A percentile compares a stretch with the other conserved stretches of the same genome.
These are phyloP conservation scores for Rauvolfia tetraphylla DNA, from an alignment of 257 asterid species.

Conservation along the genomic window DNA sequence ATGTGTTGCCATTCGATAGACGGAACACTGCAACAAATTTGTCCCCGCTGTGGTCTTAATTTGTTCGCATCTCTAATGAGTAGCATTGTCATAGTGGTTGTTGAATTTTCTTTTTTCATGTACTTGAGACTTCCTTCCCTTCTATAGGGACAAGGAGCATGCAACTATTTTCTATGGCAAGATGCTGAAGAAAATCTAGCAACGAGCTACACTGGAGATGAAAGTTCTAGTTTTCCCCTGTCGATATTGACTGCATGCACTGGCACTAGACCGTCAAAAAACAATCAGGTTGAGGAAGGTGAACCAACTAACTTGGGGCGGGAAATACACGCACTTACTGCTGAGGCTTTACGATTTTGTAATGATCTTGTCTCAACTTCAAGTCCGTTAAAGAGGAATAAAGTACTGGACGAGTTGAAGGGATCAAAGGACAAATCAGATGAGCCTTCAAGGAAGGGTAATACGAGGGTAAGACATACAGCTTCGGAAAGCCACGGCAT, in stretches of 20 bases:
- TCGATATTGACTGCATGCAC: conserved; percentile 8
- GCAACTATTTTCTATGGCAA: conserved; percentile 45
- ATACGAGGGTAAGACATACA: too few species aligned
- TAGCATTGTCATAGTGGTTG: too few species aligned
- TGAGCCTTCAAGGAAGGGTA: too few species aligned
- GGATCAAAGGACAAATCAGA: conserved; percentile 20
- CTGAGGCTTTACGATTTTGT: conserved; percentile 21
- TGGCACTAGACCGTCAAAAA: conserved; percentile 3
- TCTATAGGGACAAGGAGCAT: conserved; percentile 55
- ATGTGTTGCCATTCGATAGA: too few species aligned
- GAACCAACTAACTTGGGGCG: conserved; percentile 12
- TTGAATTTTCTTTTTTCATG: too few species aligned
- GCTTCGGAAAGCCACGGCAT: conserved; percentile 26
- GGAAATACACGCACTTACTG: conserved; percentile 16
- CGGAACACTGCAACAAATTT: too few species aligned
- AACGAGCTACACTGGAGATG: conserved; percentile 2
- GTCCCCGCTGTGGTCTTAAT: too few species aligned
- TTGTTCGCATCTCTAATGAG: too few species aligned
- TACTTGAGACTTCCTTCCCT: not conserved
- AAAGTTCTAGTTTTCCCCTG: conserved; percentile 12
- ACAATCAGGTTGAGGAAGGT: conserved; percentile 19
- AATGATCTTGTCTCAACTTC: conserved; percentile 8
- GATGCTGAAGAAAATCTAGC: conserved; percentile 32
- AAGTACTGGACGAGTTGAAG: conserved; percentile 18
- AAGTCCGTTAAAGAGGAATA: conserved; percentile 11